Percentiles rank a stretch among this genome's conserved stretches.
These are phyloP conservation scores for Yamadazyma buinensis DNA, from an alignment of 1,139 yeast species.

Conservation along the genomic window DNA sequence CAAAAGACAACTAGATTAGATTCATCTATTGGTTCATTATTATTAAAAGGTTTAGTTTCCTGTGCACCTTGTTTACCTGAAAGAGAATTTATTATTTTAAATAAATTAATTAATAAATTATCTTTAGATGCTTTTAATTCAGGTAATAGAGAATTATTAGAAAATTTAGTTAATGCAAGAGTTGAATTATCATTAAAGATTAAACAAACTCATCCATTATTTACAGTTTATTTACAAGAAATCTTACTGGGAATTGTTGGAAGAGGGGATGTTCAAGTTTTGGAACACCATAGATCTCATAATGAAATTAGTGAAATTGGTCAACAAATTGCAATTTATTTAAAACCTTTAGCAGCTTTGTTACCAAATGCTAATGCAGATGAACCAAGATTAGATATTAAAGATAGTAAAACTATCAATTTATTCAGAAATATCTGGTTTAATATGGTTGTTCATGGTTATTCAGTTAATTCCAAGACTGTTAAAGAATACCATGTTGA, in stretches of 20 bases:
- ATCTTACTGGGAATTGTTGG: slow-evolving; percentile 64
- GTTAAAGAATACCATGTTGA: slow-evolving; percentile 44
- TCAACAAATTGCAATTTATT: slow-evolving; percentile 60
- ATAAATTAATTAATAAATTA: slow-evolving; percentile 44
- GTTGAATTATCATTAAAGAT: slow-evolving; percentile 49
- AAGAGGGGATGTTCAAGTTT: slow-evolving; percentile 77
- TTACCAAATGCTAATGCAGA: slow-evolving; percentile 55
- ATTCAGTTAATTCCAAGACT: slow-evolving; percentile 56
- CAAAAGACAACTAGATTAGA: slow-evolving; percentile 63
- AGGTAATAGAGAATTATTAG: slow-evolving; percentile 29
- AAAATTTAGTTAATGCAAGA: slow-evolving; percentile 46
- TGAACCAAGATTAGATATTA: slow-evolving; percentile 33
- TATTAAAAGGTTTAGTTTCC: slow-evolving; percentile 54
- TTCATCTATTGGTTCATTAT: slow-evolving; percentile 35
- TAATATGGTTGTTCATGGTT: slow-evolving; percentile 90
- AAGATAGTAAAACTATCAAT: slow-evolving; percentile 45
- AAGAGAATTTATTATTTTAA: slow-evolving; percentile 53
- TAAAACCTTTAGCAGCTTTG: slow-evolving; percentile 72
- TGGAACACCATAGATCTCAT: slow-evolving; percentile 81
- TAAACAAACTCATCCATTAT: slow-evolving; percentile 41
- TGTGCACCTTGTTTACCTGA: slow-evolving; percentile 59
- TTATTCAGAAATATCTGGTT: slow-evolving; percentile 91
- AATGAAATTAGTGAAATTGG: slow-evolving; percentile 76
- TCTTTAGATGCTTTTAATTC: slow-evolving; percentile 31
- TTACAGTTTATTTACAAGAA: slow-evolving; percentile 58